phyloP scores from a whole-genome alignment of 2,329 filamentous ascomycete genomes.

The Nigrograna mackinnonii region DNA sequence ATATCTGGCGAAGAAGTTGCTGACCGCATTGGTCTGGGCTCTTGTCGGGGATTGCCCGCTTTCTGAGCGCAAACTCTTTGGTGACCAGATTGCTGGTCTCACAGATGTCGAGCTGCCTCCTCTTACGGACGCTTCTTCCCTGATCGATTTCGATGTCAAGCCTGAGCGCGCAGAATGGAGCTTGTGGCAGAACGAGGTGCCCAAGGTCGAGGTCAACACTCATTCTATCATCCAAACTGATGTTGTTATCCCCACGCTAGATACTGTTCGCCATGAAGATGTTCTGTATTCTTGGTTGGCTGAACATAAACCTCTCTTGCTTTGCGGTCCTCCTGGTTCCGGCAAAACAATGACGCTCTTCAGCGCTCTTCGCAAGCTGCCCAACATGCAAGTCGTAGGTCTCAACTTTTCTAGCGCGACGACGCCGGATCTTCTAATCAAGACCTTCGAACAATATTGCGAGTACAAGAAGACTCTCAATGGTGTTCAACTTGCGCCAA shows the following conservation, averaged over 20 bases:
- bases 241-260: slow-evolving; percentile 95
- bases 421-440: slow-evolving; percentile 95
- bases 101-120: slow-evolving; percentile 85
- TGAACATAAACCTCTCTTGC: slow-evolving; percentile 93
- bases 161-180: slow-evolving; percentile 88
- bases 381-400: slow-evolving; percentile 98
- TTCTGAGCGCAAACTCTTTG: slow-evolving; percentile 83
- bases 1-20: slow-evolving; percentile 90
- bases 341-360: slow-evolving; percentile 99
- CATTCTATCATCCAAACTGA: slow-evolving; percentile 98
- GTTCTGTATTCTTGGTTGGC: slow-evolving; percentile 99
- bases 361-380: slow-evolving; percentile 92
- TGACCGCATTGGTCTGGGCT: slow-evolving; percentile 92
- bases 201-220: slow-evolving; percentile 93
- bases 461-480: slow-evolving; percentile 99
- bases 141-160: slow-evolving; percentile 94
- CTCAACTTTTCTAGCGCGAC: slow-evolving; percentile 99
- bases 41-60: slow-evolving; percentile 94
- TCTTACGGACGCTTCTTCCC: slow-evolving; percentile 75
- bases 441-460: slow-evolving; percentile 99
- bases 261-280: slow-evolving; percentile 97
- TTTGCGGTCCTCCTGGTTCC: slow-evolving; percentile 96
- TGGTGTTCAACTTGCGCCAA: slow-evolving; percentile 92
- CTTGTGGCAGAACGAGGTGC: slow-evolving; percentile 93
- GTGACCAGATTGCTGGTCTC: slow-evolving; percentile 79